Base-by-base conservation (phyloP, 208 protist species). In the Trypanosoma congolense region DNA sequence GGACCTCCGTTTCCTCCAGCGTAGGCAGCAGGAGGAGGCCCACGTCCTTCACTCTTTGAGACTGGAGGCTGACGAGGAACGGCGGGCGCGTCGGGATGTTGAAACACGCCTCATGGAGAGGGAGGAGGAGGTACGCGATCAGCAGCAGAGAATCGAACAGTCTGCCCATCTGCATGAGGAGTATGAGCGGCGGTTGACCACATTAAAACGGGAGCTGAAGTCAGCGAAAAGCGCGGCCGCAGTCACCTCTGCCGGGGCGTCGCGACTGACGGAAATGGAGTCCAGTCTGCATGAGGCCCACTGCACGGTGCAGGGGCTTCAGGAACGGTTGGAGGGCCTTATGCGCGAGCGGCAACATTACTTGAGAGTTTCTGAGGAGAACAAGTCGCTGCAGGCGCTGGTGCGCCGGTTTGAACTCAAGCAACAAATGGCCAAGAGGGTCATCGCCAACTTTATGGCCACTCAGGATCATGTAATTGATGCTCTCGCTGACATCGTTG, bases 261-360 rank as follows among this genome's bases (percentile, higher is more conserved):
- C 79, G 9, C 66, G 66, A 30, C 14, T 83, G 10, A 75, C 71
- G 33, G 73, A 81, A 19, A 68, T 87, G 67, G 83, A 87, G 56
- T 54, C 75, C 12, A 50, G 24, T 14, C 57, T 90, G n/a, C 58
- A 73, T 21, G 66, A 63, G 30, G 61, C 73, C 0, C 62, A 72
- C 40, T 26, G 54, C 16, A 73, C 59, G 24, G 56, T 80, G 9
- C 21, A 24, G 3, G 24, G 6, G 30, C 51, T 78, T 31, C 52
- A 78, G 24, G 44, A 40, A 1, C 42, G 54, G 19, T 30, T 73
- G 36, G 59, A 55, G n/a, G 40, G 36, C 16, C 70, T 72, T 38
- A 29, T 55, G 49, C 62, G 54, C 12, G 55, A 67, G 33, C 19
- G 51, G n/a, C 38, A 70, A 42, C 55, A 50, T 16, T 8, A 43